Conservation (phyloP, 139 green algal genomes). For the Closterium sp. region DNA sequence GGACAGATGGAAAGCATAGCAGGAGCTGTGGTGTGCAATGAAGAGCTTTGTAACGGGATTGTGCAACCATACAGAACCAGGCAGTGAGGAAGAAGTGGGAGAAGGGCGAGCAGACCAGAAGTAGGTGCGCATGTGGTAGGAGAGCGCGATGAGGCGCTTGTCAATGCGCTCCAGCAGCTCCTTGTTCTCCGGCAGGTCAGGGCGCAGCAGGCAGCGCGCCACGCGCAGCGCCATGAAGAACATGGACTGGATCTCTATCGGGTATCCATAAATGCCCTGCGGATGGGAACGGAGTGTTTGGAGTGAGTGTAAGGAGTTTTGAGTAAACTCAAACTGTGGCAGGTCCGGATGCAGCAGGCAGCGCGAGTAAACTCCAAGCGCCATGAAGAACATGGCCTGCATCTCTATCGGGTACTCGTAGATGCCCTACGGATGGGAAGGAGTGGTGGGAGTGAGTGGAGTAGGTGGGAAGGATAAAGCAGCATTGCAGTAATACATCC, state of each 20-base stretch:
- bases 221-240: slow-evolving; percentile 41
- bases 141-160: slow-evolving; percentile 40
- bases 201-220: slow-evolving; percentile 36
- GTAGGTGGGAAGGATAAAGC: too few relatives aligned
- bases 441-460: too few relatives aligned
- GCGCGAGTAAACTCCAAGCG: not conserved
- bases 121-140: slow-evolving; percentile 45
- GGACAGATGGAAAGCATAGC: not conserved
- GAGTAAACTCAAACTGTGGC: too few relatives aligned
- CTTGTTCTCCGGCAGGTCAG: slow-evolving; percentile 33
- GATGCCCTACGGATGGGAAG: slow-evolving; percentile 1
- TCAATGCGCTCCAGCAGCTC: slow-evolving; percentile 46
- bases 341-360: too few relatives aligned
- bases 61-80: too few relatives aligned
- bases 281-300: too few relatives aligned
- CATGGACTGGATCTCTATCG: slow-evolving; percentile 48
- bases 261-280: slow-evolving; percentile 49
- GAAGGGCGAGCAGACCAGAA: not conserved
- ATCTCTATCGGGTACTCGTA: slow-evolving; percentile 41
- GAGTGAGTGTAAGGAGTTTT: too few relatives aligned
- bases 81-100: too few relatives aligned
- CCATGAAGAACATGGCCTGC: slow-evolving; percentile 28
- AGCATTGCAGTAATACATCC: too few relatives aligned
- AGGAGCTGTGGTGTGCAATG: not conserved
- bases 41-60: not conserved